Conservation (phyloP, 148 eudicot species). For the Rhododendron vialii region DNA sequence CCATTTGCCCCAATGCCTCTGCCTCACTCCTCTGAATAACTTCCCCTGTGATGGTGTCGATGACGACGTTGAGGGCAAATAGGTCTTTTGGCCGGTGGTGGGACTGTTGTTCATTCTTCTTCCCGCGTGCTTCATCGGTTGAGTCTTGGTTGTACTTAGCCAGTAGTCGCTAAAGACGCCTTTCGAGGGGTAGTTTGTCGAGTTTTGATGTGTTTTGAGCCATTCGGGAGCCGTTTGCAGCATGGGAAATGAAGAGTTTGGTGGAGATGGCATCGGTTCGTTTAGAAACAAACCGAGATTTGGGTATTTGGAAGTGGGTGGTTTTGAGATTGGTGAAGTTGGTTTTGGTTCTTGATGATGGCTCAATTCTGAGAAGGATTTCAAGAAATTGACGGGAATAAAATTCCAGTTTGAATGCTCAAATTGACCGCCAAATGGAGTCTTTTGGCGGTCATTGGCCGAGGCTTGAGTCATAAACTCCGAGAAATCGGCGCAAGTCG, state of each 20-base stretch:
- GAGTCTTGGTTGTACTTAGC: slow-evolving; percentile 47
- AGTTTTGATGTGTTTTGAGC: slow-evolving; percentile 34
- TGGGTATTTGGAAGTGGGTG: slow-evolving; percentile 12
- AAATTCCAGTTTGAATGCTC: background rate
- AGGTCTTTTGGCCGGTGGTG: background rate
- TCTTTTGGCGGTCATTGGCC: background rate
- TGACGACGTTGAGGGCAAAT: slow-evolving; percentile 12
- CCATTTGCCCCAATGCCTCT: slow-evolving; percentile 99
- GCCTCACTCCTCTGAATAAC: slow-evolving; percentile 86
- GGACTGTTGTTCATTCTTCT: slow-evolving; percentile 16
- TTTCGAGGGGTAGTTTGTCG: slow-evolving; percentile 23
- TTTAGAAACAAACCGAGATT: slow-evolving; percentile 27
- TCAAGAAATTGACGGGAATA: slow-evolving; percentile 38
- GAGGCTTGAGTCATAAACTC: background rate
- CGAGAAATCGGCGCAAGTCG: background rate
- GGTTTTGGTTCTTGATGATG: slow-evolving; percentile 13
- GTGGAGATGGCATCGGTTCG: slow-evolving; percentile 13
- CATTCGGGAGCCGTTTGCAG: slow-evolving; percentile 24
- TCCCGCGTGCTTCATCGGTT: slow-evolving; percentile 46
- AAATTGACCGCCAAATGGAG: slow-evolving; percentile 6
- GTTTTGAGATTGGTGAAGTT: slow-evolving; percentile 2
- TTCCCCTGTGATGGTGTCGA: slow-evolving; percentile 32
- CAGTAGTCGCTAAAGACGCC: slow-evolving; percentile 32
- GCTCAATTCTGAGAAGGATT: slow-evolving; percentile 28
- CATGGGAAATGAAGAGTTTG: slow-evolving; percentile 16